These are phyloP conservation scores for Paraphoma chrysanthemicola DNA, from an alignment of 2,329 filamentous ascomycete species.

Conservation along the genomic window DNA sequence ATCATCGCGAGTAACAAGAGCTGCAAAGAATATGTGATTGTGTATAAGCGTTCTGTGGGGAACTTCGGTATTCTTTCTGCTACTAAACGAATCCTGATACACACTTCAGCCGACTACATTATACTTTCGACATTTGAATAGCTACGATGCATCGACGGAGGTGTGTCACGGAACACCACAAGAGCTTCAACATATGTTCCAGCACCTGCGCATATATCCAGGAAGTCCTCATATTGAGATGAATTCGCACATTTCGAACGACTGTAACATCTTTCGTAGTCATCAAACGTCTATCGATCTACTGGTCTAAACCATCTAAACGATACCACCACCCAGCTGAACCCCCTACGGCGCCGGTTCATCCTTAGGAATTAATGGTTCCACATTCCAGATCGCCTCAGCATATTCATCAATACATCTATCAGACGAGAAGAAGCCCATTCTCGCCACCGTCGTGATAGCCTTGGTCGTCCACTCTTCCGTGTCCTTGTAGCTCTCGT, in stretches of 20 bases:
- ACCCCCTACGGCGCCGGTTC: constrained; percentile 23
- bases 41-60: no score
- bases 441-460: constrained; percentile 85
- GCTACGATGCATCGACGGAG: no score
- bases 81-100: no score
- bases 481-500: constrained; percentile 89
- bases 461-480: constrained; percentile 92
- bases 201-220: background rate
- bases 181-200: no score
- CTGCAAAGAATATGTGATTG: background rate
- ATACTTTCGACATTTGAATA: no score
- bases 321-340: background rate
- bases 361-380: constrained; percentile 68
- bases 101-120: no score
- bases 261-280: background rate
- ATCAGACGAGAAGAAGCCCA: constrained; percentile 98
- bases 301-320: background rate
- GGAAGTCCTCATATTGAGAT: background rate
- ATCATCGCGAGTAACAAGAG: background rate
- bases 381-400: constrained; percentile 95
- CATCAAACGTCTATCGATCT: background rate
- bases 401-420: constrained; percentile 97
- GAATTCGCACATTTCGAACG: background rate
- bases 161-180: no score
- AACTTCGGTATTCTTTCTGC: no score